Evolutionary conservation across 495 filamentous ascomycete genomes (phyloP), one percentile per base, ranked within the genome.

Genomic region (Xanthoparmelia taractica): DNA sequence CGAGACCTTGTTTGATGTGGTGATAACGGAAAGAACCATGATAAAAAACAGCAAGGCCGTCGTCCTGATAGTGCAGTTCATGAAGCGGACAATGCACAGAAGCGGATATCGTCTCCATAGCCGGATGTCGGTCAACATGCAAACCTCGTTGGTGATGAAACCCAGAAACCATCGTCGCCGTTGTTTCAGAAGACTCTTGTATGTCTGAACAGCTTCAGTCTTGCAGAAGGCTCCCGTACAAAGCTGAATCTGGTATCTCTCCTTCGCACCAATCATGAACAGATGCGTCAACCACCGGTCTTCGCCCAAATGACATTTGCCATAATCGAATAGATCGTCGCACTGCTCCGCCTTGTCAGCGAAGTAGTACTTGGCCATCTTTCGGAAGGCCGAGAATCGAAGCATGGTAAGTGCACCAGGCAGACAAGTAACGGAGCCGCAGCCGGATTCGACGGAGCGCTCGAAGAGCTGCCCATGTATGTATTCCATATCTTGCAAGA

Each of bases 321-420:
- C 92, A 66, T 89, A 98, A 71, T 98, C 94, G 71, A 98, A 98
- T 25, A 97, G 80, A 76, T 98, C 94, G 47, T 96, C 90, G 69
- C 91, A 96, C 71, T 96, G 89, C 73, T 96, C 94, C 20, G 91
- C 91, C 71, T 97, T 96, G 75, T 97, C 94, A 18, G 94, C 91
- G 71, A 98, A 98, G 77, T 98, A 98, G 76, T 96, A 96, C 72
- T 96, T 96, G 66, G 94, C 91, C 92, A 98, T 96, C 68, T 89
- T 87, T 63, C 94, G 82, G 75, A 98, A 97, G 20, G 94, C 93
- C 15, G 94, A 98, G 74, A 97, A 96, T 56, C 94, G 89, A 25
- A 98, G 76, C 74, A 97, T 96, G 6, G 94, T 98, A 59, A 98
- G 78, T 18, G 94, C 94, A 6, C 94, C 94, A 8, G 94, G 94